Percentiles rank a stretch among this genome's conserved stretches.
These are phyloP conservation scores for Whalleya microplaca DNA, from an alignment of 2,329 filamentous ascomycete species.

Conservation along the genomic window DNA sequence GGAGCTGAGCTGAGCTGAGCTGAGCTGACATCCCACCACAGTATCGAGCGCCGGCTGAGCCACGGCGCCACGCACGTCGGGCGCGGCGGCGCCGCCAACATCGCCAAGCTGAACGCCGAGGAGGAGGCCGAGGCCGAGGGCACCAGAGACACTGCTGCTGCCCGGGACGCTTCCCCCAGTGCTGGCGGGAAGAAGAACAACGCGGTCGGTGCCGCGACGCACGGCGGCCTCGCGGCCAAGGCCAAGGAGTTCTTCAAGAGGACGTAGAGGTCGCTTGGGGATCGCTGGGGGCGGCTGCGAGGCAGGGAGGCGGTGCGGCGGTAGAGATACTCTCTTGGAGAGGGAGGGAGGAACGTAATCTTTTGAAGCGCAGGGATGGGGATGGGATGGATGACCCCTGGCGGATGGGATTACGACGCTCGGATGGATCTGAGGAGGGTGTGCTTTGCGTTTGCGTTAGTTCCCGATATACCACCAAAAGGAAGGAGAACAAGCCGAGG, in stretches of 20 bases:
- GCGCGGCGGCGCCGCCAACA: constrained; percentile 76
- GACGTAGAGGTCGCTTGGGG: constrained; percentile 35
- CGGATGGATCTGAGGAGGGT: too few species aligned
- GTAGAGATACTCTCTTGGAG: not conserved
- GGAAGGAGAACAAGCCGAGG: not conserved
- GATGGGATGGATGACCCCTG: too few species aligned
- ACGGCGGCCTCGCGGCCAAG: constrained; percentile 43
- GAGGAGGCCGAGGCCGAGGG: constrained; percentile 59
- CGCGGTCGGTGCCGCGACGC: constrained; percentile 17
- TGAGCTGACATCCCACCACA: constrained; percentile 32
- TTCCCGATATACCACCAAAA: constrained; percentile 6
- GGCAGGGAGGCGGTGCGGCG: not conserved
- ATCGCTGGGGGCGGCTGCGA: not conserved
- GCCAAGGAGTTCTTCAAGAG: constrained; percentile 57
- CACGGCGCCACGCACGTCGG: constrained; percentile 68
- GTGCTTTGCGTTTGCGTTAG: not conserved
- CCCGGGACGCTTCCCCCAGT: constrained; percentile 14
- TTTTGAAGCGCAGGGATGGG: too few species aligned
- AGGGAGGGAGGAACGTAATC: too few species aligned
- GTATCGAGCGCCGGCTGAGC: constrained; percentile 59
- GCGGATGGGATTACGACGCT: too few species aligned
- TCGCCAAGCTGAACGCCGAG: constrained; percentile 55
- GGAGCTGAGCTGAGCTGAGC: not conserved
- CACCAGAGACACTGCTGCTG: constrained; percentile 45
- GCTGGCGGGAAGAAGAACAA: constrained; percentile 24